Evolutionary conservation across 2,329 filamentous ascomycete species (phyloP).

Genomic region (Alternaria panax): DNA sequence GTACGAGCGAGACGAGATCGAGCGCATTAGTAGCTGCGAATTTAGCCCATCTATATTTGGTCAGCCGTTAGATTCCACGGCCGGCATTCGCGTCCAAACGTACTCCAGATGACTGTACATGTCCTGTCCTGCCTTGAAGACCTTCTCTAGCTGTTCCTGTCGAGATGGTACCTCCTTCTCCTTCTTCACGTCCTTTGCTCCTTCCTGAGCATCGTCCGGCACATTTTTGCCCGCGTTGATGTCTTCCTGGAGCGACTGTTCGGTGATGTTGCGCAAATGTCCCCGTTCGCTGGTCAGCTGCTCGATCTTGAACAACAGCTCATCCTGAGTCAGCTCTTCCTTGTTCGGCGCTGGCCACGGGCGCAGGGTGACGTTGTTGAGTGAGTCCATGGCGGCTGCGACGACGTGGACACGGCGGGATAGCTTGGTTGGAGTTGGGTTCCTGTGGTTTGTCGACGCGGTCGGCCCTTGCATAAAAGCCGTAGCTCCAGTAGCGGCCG

Average conservation of each 20-base stretch:
- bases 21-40: conserved; percentile 44
- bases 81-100: conserved; percentile 58
- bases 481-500: conserved; percentile 23
- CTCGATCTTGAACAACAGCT: conserved; percentile 74
- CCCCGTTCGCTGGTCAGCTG: conserved; percentile 82
- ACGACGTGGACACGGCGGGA: conserved; percentile 2
- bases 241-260: conserved; percentile 74
- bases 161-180: conserved; percentile 46
- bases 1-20: conserved; percentile 42
- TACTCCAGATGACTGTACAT: conserved; percentile 54
- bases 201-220: conserved; percentile 51
- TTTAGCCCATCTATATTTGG: conserved; percentile 34
- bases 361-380: conserved; percentile 64
- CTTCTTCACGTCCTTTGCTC: conserved; percentile 53
- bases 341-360: conserved; percentile 64
- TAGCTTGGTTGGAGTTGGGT: conserved; percentile 12
- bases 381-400: conserved; percentile 33
- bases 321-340: conserved; percentile 59
- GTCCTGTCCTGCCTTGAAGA: conserved; percentile 50
- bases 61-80: conserved; percentile 45
- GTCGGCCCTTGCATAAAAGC: conserved; percentile 29
- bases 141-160: conserved; percentile 49
- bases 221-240: conserved; percentile 59
- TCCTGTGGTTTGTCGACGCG: conserved; percentile 15
- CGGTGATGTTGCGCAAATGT: conserved; percentile 81